A percentile compares a stretch with the other conserved stretches of the same genome.
phyloP scores from a whole-genome alignment of 2,329 filamentous ascomycete species.

The Ceratocystis cacaofunesta region DNA sequence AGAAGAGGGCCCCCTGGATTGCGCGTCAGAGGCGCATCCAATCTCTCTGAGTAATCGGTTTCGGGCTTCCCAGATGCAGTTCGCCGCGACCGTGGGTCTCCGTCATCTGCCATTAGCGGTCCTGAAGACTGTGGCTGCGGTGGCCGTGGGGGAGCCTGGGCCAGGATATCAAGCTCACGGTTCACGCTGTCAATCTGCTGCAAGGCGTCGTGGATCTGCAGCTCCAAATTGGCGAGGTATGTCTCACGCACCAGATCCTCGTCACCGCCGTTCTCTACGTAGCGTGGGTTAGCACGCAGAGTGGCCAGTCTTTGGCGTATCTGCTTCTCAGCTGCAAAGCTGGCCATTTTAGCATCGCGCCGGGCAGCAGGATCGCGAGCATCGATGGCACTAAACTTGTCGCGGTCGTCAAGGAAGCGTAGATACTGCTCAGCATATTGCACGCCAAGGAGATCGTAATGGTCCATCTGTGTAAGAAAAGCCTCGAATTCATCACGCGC shows the following conservation, averaged over 20 bases:
- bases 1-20: slow-evolving; percentile 56
- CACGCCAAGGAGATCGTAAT: slow-evolving; percentile 56
- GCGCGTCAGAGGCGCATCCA: slow-evolving; percentile 50
- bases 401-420: slow-evolving; percentile 55
- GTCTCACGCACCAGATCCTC: slow-evolving; percentile 71
- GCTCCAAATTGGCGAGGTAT: slow-evolving; percentile 59
- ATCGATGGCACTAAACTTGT: slow-evolving; percentile 57
- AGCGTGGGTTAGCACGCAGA: slow-evolving; percentile 30
- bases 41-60: slow-evolving; percentile 52
- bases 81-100: slow-evolving; percentile 26
- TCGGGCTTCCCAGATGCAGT: slow-evolving; percentile 23
- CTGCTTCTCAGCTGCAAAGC: slow-evolving; percentile 73
- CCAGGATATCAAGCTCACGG: slow-evolving; percentile 70
- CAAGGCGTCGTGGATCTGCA: slow-evolving; percentile 66
- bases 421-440: slow-evolving; percentile 56
- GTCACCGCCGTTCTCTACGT: slow-evolving; percentile 48
- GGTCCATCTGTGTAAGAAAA: slow-evolving; percentile 63
- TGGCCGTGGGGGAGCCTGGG: slow-evolving; percentile 47
- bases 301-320: slow-evolving; percentile 66
- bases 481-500: slow-evolving; percentile 60
- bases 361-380: slow-evolving; percentile 47
- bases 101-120: slow-evolving; percentile 25
- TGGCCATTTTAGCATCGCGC: slow-evolving; percentile 70
- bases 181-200: slow-evolving; percentile 76
- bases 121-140: slow-evolving; percentile 29